phyloP scores from a whole-genome alignment of 768 basidiomycete species.

The Panus rudis region DNA sequence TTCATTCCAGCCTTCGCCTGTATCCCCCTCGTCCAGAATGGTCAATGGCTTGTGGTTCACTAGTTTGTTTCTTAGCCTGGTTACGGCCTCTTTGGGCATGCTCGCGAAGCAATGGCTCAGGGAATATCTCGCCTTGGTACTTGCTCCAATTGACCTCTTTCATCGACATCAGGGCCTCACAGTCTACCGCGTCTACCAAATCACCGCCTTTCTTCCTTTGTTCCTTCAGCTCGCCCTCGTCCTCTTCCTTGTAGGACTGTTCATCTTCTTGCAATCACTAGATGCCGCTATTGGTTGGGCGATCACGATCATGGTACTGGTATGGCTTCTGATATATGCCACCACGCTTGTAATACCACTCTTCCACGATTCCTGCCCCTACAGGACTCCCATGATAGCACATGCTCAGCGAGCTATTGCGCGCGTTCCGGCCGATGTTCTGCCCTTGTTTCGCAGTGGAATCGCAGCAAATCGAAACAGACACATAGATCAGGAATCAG shows the following conservation, averaged over 20 bases:
- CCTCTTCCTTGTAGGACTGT: slow-evolving; percentile 2
- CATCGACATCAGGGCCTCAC: slow-evolving; percentile 1
- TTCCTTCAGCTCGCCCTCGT: slow-evolving; percentile 1
- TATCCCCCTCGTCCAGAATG: not conserved
- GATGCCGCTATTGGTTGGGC: not conserved
- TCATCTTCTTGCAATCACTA: slow-evolving; percentile 1
- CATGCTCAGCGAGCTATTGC: too few relatives aligned
- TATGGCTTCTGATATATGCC: too few relatives aligned
- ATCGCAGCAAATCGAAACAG: too few relatives aligned
- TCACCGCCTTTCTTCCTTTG: slow-evolving; percentile 4
- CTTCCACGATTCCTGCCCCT: too few relatives aligned
- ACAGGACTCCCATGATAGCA: too few relatives aligned
- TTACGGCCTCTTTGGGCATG: slow-evolving; percentile 2
- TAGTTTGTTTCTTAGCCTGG: slow-evolving; percentile 3
- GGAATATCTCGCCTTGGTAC: slow-evolving; percentile 2
- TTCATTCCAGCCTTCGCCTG: not conserved
- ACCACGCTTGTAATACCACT: too few relatives aligned
- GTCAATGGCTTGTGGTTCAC: slow-evolving; percentile 5
- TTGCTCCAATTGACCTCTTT: too few relatives aligned
- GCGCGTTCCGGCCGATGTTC: too few relatives aligned
- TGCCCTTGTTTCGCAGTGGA: too few relatives aligned
- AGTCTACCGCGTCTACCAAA: not conserved
- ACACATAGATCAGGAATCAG: too few relatives aligned
- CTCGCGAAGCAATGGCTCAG: slow-evolving; percentile 6
- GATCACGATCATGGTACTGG: too few relatives aligned